Conservation (phyloP, 345 rosid genomes). For the Populus tremula region DNA sequence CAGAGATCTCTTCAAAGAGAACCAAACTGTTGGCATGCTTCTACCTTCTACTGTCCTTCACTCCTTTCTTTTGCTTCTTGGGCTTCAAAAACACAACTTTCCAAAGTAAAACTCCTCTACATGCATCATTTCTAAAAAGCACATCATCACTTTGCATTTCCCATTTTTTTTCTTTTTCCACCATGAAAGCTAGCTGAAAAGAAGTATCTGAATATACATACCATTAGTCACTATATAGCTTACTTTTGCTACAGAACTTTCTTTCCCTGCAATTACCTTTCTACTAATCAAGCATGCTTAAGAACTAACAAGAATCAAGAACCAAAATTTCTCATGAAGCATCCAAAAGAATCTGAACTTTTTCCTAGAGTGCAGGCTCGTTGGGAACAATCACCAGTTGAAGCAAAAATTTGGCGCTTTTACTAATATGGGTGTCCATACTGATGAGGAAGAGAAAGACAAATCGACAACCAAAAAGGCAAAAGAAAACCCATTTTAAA, state of each 20-base stretch:
- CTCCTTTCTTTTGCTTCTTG: not conserved
- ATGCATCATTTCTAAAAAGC: not conserved
- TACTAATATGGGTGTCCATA: not conserved
- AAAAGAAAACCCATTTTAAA: not conserved
- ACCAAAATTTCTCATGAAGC: not conserved
- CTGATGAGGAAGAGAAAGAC: not conserved
- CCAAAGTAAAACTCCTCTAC: not conserved
- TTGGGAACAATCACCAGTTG: not conserved
- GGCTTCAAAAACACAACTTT: conserved; percentile 1
- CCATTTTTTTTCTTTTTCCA: conserved; percentile 1
- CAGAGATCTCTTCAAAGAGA: conserved; percentile 42
- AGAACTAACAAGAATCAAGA: not conserved
- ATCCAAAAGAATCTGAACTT: not conserved
- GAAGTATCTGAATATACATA: conserved; percentile 8
- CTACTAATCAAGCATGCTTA: not conserved
- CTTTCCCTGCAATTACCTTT: not conserved
- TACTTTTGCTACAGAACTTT: not conserved
- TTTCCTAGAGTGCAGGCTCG: not conserved
- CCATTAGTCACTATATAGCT: not conserved
- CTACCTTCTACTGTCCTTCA: not conserved
- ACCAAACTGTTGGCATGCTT: conserved; percentile 61
- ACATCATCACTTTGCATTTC: not conserved
- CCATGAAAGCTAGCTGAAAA: conserved; percentile 6
- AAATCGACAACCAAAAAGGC: not conserved
- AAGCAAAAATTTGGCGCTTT: not conserved